Evolutionary conservation across 106 monocot species (phyloP).

Genomic region (Dendrobium catenatum): DNA sequence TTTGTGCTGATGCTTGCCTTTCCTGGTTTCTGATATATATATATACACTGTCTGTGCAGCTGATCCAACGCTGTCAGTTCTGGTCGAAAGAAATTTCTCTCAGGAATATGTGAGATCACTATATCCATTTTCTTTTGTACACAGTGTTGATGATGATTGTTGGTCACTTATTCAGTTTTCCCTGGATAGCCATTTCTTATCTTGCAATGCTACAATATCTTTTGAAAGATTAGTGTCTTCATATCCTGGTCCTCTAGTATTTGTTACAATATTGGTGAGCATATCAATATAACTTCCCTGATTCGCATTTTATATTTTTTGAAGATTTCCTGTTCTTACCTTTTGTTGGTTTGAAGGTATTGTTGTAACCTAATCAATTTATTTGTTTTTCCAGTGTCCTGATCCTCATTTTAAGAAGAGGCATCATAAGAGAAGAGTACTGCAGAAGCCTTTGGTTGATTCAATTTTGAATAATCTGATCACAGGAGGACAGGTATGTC

Average conservation of each 20-base stretch:
- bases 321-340: too few relatives aligned
- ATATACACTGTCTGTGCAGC: conserved; percentile 22
- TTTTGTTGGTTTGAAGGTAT: too few relatives aligned
- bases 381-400: conserved; percentile 49
- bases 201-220: conserved; percentile 78
- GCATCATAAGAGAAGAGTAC: conserved; percentile 87
- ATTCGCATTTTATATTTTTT: background rate
- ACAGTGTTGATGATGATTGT: background rate
- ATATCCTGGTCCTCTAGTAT: conserved; percentile 71
- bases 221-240: conserved; percentile 60
- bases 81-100: conserved; percentile 73
- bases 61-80: conserved; percentile 79
- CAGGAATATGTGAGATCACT: conserved; percentile 59
- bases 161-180: background rate
- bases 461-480: conserved; percentile 57
- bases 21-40: background rate
- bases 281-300: background rate
- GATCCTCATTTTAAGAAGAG: conserved; percentile 92
- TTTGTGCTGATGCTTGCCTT: background rate
- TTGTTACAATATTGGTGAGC: conserved; percentile 87
- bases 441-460: conserved; percentile 60
- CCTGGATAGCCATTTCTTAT: conserved; percentile 69
- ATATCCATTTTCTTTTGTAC: conserved; percentile 1
- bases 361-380: background rate
- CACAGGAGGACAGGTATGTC: conserved; percentile 60